Percentiles rank a stretch among this genome's conserved stretches.
phyloP scores from a whole-genome alignment of 345 rosid species.

The Corchorus olitorius region DNA sequence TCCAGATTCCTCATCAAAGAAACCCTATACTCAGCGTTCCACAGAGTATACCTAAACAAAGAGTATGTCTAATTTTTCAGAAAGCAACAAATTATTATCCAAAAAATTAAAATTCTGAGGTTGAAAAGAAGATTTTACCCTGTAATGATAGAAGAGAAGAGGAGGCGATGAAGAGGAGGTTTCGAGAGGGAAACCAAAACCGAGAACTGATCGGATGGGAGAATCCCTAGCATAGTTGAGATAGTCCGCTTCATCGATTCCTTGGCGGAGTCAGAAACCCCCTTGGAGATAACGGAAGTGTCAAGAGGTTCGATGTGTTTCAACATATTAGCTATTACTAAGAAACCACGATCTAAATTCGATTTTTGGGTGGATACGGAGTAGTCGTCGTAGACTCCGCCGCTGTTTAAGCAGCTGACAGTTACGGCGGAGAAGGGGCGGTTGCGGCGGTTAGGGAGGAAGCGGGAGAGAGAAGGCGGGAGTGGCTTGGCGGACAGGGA shows the following conservation, averaged over 20 bases:
- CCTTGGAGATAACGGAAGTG: slow-evolving; percentile 69
- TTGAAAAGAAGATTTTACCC: slow-evolving; percentile 50
- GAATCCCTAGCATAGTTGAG: slow-evolving; percentile 86
- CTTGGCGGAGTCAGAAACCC: slow-evolving; percentile 81
- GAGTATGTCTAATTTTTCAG: slow-evolving; percentile 10
- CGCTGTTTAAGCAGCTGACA: slow-evolving; percentile 64
- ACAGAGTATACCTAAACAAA: slow-evolving; percentile 70
- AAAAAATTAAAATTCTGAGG: neutral
- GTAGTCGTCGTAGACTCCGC: slow-evolving; percentile 74
- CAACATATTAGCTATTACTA: slow-evolving; percentile 80
- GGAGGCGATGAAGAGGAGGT: slow-evolving; percentile 68
- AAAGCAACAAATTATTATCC: slow-evolving; percentile 12
- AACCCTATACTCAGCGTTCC: slow-evolving; percentile 93
- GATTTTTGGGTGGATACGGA: slow-evolving; percentile 80
- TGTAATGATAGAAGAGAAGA: slow-evolving; percentile 77
- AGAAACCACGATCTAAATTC: slow-evolving; percentile 64
- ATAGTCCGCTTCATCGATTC: slow-evolving; percentile 95
- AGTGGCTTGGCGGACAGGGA: slow-evolving; percentile 34
- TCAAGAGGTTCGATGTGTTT: slow-evolving; percentile 81
- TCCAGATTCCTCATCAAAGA: slow-evolving; percentile 73
- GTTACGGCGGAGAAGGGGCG: slow-evolving; percentile 29
- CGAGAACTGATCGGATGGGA: slow-evolving; percentile 81
- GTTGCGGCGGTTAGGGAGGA: slow-evolving; percentile 26
- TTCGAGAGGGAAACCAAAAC: slow-evolving; percentile 59
- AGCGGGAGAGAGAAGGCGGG: slow-evolving; percentile 24